Conservation (phyloP, 1,284 basidiomycete species). For the Apiotrichum porosum region DNA sequence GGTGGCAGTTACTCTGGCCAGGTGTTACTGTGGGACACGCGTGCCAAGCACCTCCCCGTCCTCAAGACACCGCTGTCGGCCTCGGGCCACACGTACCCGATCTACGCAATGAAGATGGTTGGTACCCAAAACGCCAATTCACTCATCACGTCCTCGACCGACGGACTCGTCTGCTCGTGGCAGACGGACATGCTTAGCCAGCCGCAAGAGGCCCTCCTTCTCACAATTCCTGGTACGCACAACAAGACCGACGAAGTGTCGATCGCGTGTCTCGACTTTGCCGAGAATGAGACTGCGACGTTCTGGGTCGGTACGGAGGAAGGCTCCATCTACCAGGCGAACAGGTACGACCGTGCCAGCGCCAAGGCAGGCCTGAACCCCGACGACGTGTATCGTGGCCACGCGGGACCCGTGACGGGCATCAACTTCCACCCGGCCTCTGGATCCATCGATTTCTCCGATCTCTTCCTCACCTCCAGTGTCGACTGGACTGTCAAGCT, state of each 20-base stretch:
- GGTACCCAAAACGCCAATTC: slow-evolving; percentile 98
- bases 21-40: slow-evolving; percentile 97
- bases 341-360: slow-evolving; percentile 92
- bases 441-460: slow-evolving; percentile 89
- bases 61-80: slow-evolving; percentile 93
- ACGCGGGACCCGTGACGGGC: slow-evolving; percentile 88
- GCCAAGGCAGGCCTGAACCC: slow-evolving; percentile 91
- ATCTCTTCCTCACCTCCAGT: slow-evolving; percentile 84
- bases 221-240: slow-evolving; percentile 68
- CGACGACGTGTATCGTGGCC: slow-evolving; percentile 84
- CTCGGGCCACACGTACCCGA: slow-evolving; percentile 94
- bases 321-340: slow-evolving; percentile 90
- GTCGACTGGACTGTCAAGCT: slow-evolving; percentile 96
- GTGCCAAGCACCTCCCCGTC: slow-evolving; percentile 89
- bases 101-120: slow-evolving; percentile 95
- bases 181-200: slow-evolving; percentile 96
- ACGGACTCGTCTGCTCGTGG: slow-evolving; percentile 96
- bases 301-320: slow-evolving; percentile 98
- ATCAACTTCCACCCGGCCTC: slow-evolving; percentile 88
- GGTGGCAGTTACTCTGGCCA: slow-evolving; percentile 98
- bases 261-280: slow-evolving; percentile 86
- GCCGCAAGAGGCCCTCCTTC: slow-evolving; percentile 91
- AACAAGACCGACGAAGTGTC: slow-evolving; percentile 94
- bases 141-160: slow-evolving; percentile 89
- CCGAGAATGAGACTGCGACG: slow-evolving; percentile 87